phyloP scores from a whole-genome alignment of 2,329 filamentous ascomycete genomes.

The Neospermospora avenae region DNA sequence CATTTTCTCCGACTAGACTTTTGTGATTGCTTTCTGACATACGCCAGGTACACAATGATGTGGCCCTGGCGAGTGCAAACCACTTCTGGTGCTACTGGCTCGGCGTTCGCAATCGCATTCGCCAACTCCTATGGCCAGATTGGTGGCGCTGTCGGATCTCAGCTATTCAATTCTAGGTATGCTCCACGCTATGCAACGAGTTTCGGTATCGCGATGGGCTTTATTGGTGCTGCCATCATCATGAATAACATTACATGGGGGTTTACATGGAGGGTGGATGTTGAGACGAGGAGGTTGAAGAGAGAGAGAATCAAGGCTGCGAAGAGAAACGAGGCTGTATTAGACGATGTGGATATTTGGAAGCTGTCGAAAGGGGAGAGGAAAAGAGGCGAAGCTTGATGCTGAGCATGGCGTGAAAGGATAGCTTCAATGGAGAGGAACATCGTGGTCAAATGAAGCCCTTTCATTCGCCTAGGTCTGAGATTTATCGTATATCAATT shows the following conservation, averaged over 20 bases:
- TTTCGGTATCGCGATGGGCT: slow-evolving; percentile 39
- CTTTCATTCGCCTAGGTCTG: too few relatives aligned
- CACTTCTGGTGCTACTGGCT: slow-evolving; percentile 44
- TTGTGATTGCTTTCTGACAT: slow-evolving; percentile 34
- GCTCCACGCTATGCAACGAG: slow-evolving; percentile 42
- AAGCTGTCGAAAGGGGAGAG: background rate
- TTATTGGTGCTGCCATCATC: slow-evolving; percentile 42
- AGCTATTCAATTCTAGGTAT: slow-evolving; percentile 44
- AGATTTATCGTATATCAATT: too few relatives aligned
- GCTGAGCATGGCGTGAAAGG: too few relatives aligned
- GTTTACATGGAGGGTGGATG: slow-evolving; percentile 43
- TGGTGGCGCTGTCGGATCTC: slow-evolving; percentile 45
- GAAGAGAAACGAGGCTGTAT: slow-evolving; percentile 40
- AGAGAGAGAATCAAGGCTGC: slow-evolving; percentile 40
- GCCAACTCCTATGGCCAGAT: slow-evolving; percentile 50
- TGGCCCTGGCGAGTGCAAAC: slow-evolving; percentile 51
- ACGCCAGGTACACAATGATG: slow-evolving; percentile 44
- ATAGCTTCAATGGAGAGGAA: too few relatives aligned
- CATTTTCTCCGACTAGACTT: slow-evolving; percentile 39
- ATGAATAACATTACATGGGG: slow-evolving; percentile 44
- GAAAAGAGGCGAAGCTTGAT: background rate
- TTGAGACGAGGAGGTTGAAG: slow-evolving; percentile 44
- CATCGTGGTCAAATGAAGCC: too few relatives aligned
- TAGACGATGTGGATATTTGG: slow-evolving; percentile 39
- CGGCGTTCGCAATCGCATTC: slow-evolving; percentile 49